phyloP scores from a whole-genome alignment of 1,284 basidiomycete genomes.

The Grifola frondosa region DNA sequence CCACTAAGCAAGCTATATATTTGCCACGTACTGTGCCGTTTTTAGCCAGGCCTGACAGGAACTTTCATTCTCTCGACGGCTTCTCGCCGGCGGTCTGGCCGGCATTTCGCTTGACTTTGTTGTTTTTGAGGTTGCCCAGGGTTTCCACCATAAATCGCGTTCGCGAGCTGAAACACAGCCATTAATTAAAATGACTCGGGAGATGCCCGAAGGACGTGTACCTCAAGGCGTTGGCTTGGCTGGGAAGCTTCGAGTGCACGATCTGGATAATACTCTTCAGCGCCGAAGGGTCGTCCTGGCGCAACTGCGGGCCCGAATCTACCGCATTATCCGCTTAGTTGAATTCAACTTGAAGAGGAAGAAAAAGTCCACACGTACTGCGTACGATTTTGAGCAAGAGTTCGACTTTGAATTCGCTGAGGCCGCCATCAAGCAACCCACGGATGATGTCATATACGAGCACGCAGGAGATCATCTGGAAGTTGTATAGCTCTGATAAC shows the following conservation, averaged over 20 bases:
- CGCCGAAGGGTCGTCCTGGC: slow-evolving; percentile 85
- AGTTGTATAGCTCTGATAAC: slow-evolving; percentile 93
- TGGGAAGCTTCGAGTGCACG: slow-evolving; percentile 72
- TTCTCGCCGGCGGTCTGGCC: slow-evolving; percentile 65
- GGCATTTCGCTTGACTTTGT: slow-evolving; percentile 71
- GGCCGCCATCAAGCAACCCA: slow-evolving; percentile 62
- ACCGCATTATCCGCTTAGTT: not conserved
- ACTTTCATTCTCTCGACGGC: slow-evolving; percentile 84
- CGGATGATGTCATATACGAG: slow-evolving; percentile 91
- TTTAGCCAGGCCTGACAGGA: slow-evolving; percentile 75
- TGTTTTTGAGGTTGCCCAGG: slow-evolving; percentile 86
- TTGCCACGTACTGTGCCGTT: slow-evolving; percentile 62
- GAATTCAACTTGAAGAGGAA: not conserved
- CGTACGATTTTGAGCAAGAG: slow-evolving; percentile 83
- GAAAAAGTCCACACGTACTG: slow-evolving; percentile 50
- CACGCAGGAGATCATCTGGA: slow-evolving; percentile 87
- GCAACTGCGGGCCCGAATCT: slow-evolving; percentile 86
- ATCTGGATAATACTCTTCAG: slow-evolving; percentile 85
- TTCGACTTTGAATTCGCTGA: slow-evolving; percentile 84
- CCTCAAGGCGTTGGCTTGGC: slow-evolving; percentile 59
- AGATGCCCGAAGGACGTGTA: slow-evolving; percentile 30
- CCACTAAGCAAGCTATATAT: too few species aligned
- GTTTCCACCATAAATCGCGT: slow-evolving; percentile 94
- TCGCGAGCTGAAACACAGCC: slow-evolving; percentile 56
- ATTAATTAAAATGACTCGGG: not conserved